Percentiles rank a stretch among this genome's conserved stretches.
Conservation (phyloP, 352 stramenopile species). For the Phytophthora tubulina region DNA sequence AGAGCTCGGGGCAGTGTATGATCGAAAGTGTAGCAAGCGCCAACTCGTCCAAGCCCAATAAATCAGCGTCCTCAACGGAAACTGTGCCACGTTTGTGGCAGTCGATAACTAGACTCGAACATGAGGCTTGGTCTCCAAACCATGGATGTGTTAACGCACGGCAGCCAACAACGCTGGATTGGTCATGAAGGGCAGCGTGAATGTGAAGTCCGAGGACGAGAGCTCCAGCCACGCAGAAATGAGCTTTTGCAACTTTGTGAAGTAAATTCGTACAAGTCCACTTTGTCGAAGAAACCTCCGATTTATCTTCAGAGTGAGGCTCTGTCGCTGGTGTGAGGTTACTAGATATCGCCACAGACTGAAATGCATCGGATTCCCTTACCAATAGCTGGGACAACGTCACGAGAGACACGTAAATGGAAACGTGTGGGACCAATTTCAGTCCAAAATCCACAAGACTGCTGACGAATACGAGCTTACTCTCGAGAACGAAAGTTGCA, state of each 20-base stretch:
- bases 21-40: slow-evolving; percentile 8
- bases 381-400: neutral
- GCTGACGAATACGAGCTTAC: neutral
- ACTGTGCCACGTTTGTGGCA: neutral
- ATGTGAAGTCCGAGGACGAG: slow-evolving; percentile 4
- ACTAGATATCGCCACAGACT: neutral
- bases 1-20: slow-evolving; percentile 9
- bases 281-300: neutral
- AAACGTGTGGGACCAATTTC: neutral
- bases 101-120: slow-evolving; percentile 17
- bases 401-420: slow-evolving; percentile 7
- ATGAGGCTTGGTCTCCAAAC: neutral
- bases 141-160: slow-evolving; percentile 1
- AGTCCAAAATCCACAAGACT: neutral
- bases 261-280: neutral
- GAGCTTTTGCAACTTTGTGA: neutral
- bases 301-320: neutral
- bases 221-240: neutral
- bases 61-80: neutral
- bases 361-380: neutral
- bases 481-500: slow-evolving; percentile 8
- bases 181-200: neutral
- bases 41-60: neutral
- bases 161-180: neutral
- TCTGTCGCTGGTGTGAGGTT: neutral